A percentile compares a stretch with the other conserved stretches of the same genome.
Conservation (phyloP, 2,329 filamentous ascomycete species). For the Alternaria gaisen region DNA sequence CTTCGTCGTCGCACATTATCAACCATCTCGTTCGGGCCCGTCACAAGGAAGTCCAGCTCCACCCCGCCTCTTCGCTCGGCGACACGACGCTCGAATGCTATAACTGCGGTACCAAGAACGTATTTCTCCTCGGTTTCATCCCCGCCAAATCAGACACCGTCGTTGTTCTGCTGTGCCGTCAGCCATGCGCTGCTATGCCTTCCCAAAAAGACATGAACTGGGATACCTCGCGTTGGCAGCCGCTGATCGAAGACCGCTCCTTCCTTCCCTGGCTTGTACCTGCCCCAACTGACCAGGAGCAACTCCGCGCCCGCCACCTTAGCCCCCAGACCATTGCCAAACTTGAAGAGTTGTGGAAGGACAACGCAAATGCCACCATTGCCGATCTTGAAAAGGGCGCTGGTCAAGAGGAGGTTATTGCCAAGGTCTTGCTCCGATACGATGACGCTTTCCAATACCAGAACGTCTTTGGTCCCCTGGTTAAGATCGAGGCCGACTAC, state of each 20-base stretch:
- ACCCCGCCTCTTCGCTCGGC: conserved; percentile 89
- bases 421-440: conserved; percentile 90
- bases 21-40: conserved; percentile 96
- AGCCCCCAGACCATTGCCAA: conserved; percentile 95
- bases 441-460: conserved; percentile 99
- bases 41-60: conserved; percentile 98
- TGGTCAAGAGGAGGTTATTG: conserved; percentile 92
- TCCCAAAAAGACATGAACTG: conserved; percentile 99
- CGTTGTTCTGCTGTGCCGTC: conserved; percentile 93
- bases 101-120: conserved; percentile 99
- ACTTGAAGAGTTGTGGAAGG: conserved; percentile 98
- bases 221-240: conserved; percentile 98
- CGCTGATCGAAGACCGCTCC: conserved; percentile 93
- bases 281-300: conserved; percentile 89
- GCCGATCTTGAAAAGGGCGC: conserved; percentile 90
- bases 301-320: conserved; percentile 91
- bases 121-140: conserved; percentile 96
- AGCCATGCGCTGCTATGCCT: conserved; percentile 92
- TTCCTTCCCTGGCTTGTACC: conserved; percentile 94
- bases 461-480: conserved; percentile 96
- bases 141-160: conserved; percentile 98
- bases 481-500: conserved; percentile 99
- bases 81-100: conserved; percentile 98
- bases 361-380: conserved; percentile 87
- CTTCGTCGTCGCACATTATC: conserved; percentile 96